Percentiles rank a stretch among this genome's conserved stretches.
These are phyloP conservation scores for Quillaja saponaria DNA, from an alignment of 306 rosid species.

Conservation along the genomic window DNA sequence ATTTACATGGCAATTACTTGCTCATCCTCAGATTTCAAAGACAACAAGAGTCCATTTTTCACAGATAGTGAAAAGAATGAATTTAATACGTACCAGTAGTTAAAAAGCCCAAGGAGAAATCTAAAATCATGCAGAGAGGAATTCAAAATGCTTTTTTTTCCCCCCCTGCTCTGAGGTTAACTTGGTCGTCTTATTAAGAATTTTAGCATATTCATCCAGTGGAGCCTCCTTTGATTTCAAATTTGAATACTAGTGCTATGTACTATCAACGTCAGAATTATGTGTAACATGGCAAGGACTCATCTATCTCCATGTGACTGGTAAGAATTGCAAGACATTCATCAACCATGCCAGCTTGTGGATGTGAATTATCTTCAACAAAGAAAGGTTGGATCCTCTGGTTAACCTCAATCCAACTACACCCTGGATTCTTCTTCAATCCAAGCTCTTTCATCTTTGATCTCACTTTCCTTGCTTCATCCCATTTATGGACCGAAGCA, in stretches of 20 bases:
- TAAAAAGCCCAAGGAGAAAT: background rate
- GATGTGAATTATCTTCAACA: conserved; percentile 60
- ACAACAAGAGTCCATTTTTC: background rate
- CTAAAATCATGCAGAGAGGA: background rate
- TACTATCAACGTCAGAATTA: conserved; percentile 30
- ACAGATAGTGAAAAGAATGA: background rate
- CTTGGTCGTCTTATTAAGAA: background rate
- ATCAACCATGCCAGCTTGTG: conserved; percentile 47
- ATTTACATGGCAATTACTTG: background rate
- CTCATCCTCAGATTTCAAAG: background rate
- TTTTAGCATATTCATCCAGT: background rate
- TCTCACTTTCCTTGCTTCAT: conserved; percentile 61
- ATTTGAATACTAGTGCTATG: conserved; percentile 11
- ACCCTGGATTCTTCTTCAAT: conserved; percentile 73
- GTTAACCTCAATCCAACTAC: conserved; percentile 83
- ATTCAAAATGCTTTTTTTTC: background rate
- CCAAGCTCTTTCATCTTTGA: conserved; percentile 69
- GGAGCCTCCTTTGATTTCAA: background rate
- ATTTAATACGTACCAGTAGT: background rate
- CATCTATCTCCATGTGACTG: conserved; percentile 59
- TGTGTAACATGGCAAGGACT: conserved; percentile 28
- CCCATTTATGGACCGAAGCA: conserved; percentile 68
- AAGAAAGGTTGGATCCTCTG: conserved; percentile 61
- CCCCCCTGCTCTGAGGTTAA: background rate
- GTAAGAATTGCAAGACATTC: conserved; percentile 57